These are phyloP conservation scores for Mycosphaerella arachidis DNA, from an alignment of 2,329 filamentous ascomycete species.

Conservation along the genomic window DNA sequence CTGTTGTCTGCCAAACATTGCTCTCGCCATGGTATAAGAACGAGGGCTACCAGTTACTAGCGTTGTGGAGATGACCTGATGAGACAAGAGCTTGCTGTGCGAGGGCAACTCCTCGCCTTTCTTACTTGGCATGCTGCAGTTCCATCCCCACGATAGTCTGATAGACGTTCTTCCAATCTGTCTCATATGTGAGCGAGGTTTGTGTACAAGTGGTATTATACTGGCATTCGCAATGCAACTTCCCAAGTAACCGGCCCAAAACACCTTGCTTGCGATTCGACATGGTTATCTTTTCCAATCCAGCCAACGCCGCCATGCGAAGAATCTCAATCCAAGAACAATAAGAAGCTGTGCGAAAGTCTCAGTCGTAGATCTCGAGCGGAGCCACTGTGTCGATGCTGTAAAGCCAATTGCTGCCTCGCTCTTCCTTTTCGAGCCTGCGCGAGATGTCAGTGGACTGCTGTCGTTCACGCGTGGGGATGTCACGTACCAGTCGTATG, in stretches of 20 bases:
- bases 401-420: slow-evolving; percentile 93
- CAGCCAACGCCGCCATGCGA: not conserved
- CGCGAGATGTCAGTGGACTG: slow-evolving; percentile 12
- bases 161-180: not conserved
- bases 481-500: slow-evolving; percentile 73
- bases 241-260: not conserved
- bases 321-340: not conserved
- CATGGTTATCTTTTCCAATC: not conserved
- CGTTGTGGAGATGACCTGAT: not conserved
- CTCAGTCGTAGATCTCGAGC: slow-evolving; percentile 73
- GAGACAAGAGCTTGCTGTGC: too few species aligned
- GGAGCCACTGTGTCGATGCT: slow-evolving; percentile 94
- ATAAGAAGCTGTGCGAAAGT: not conserved
- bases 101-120: not conserved
- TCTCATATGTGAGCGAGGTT: not conserved
- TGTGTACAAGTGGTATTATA: not conserved
- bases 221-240: not conserved
- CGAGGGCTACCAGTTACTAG: not conserved
- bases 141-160: not conserved
- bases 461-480: not conserved
- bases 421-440: slow-evolving; percentile 80
- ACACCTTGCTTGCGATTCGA: slow-evolving; percentile 3
- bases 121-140: not conserved
- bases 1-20: not conserved
- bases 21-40: not conserved